phyloP scores from a whole-genome alignment of 1,284 basidiomycete genomes.

The Ustilago hordei region DNA sequence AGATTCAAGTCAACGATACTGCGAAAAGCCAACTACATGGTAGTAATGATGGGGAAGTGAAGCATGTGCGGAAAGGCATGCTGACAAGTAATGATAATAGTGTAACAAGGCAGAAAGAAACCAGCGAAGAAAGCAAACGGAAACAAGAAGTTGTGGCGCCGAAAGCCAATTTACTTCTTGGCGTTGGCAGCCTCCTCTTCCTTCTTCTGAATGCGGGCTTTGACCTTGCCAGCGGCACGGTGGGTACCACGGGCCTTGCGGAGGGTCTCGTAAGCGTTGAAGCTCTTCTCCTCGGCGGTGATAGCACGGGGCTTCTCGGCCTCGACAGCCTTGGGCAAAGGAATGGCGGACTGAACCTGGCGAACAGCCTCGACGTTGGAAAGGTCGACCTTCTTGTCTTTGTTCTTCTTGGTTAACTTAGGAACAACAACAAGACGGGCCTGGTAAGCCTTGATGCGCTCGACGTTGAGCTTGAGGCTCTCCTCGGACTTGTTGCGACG shows the following conservation, averaged over 20 bases:
- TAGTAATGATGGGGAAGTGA: not conserved
- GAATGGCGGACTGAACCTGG: conserved; percentile 69
- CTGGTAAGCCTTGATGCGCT: conserved; percentile 95
- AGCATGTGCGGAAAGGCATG: not conserved
- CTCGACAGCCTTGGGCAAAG: conserved; percentile 77
- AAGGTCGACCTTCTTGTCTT: conserved; percentile 85
- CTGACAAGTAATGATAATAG: not conserved
- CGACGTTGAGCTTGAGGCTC: conserved; percentile 94
- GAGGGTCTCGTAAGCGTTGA: conserved; percentile 84
- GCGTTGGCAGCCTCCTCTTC: conserved; percentile 91
- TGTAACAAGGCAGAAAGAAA: conserved; percentile 18
- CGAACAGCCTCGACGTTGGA: conserved; percentile 85
- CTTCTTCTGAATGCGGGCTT: conserved; percentile 76
- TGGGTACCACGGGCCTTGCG: conserved; percentile 86
- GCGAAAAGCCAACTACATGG: not conserved
- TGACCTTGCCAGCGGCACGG: conserved; percentile 88
- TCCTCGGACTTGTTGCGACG: conserved; percentile 97
- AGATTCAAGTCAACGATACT: conserved; percentile 16
- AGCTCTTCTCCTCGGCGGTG: conserved; percentile 88
- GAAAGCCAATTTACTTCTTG: conserved; percentile 81
- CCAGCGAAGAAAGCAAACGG: conserved; percentile 8
- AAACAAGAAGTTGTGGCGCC: not conserved
- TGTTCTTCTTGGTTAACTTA: conserved; percentile 80
- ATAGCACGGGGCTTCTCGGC: conserved; percentile 91
- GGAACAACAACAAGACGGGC: conserved; percentile 85